These are phyloP conservation scores for Pseudogymnoascus verrucosus DNA, from an alignment of 2,329 filamentous ascomycete species.

Conservation along the genomic window DNA sequence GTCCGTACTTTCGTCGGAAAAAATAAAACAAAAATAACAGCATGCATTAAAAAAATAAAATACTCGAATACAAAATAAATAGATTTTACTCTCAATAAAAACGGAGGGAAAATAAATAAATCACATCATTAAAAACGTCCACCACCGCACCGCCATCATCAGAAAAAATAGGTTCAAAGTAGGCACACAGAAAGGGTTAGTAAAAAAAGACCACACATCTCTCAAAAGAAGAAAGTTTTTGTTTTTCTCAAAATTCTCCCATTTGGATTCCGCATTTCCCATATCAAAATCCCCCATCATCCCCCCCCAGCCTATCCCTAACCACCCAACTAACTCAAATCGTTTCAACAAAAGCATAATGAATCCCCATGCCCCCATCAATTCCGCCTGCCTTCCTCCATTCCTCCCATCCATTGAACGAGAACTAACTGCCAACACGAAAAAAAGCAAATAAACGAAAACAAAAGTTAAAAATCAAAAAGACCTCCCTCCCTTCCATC, in stretches of 20 bases:
- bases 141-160: too few species aligned
- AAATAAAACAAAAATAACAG: too few species aligned
- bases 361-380: neutral
- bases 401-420: neutral
- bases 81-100: too few species aligned
- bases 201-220: neutral
- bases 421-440: neutral
- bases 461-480: neutral
- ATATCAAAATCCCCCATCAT: neutral
- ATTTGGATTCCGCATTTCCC: neutral
- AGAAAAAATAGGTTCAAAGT: too few species aligned
- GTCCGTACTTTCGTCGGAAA: too few species aligned
- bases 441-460: neutral
- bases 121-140: too few species aligned
- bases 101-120: too few species aligned
- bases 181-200: neutral
- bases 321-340: neutral
- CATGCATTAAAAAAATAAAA: too few species aligned
- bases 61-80: too few species aligned
- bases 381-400: neutral
- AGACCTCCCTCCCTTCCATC: neutral
- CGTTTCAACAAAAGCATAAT: neutral
- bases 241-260: neutral
- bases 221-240: neutral
- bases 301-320: neutral